phyloP scores from a whole-genome alignment of 768 basidiomycete species.

The Ramaria rubella region DNA sequence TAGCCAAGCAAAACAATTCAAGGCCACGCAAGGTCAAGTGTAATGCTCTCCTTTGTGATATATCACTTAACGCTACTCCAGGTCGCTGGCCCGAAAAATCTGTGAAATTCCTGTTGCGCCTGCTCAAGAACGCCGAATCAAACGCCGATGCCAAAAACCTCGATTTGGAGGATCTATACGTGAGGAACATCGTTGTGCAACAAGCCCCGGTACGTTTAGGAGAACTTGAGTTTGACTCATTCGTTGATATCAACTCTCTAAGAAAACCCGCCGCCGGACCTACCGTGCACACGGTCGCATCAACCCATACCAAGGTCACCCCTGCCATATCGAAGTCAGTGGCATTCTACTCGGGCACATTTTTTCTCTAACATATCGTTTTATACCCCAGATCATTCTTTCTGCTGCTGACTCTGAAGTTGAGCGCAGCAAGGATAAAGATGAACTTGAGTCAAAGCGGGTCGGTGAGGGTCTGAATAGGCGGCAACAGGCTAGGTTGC shows the following conservation, averaged over 20 bases:
- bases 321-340: conserved; percentile 76
- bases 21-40: conserved; percentile 79
- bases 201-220: conserved; percentile 90
- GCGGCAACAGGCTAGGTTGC: conserved; percentile 79
- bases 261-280: conserved; percentile 99
- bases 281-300: conserved; percentile 98
- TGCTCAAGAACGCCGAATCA: conserved; percentile 98
- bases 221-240: background rate
- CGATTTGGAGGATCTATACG: conserved; percentile 83
- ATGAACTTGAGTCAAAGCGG: conserved; percentile 38
- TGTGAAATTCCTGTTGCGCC: conserved; percentile 86
- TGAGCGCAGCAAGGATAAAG: conserved; percentile 86
- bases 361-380: background rate
- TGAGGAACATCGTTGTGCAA: conserved; percentile 97
- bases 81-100: conserved; percentile 99
- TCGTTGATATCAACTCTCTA: background rate
- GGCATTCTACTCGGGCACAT: background rate
- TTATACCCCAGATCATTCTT: conserved; percentile 55
- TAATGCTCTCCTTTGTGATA: too few species aligned
- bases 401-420: conserved; percentile 73
- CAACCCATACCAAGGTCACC: conserved; percentile 99
- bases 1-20: conserved; percentile 94
- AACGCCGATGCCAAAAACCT: conserved; percentile 98
- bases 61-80: conserved; percentile 27
- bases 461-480: conserved; percentile 69